Evolutionary conservation across 2,329 filamentous ascomycete genomes (phyloP), one percentile per base, ranked within the genome.

Genomic region (Triangularia setosa): DNA sequence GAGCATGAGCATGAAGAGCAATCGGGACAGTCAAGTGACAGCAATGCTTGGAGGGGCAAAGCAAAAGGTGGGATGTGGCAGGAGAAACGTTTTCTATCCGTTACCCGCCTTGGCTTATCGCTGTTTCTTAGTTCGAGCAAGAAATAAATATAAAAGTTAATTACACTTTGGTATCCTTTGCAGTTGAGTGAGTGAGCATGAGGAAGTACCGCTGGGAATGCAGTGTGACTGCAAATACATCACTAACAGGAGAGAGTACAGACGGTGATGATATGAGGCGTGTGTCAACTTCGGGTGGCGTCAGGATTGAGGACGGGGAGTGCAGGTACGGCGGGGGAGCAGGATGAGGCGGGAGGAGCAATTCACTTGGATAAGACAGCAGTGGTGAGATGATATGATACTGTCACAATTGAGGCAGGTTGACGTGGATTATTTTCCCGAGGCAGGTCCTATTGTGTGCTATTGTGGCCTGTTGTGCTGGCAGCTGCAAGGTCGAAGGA

Each of bases 31-130:
- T 33, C 58, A 44, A 60, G 52, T 33, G 40, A 48, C n/a, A 9
- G n/a, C 40, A 57, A 44, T n/a, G 58, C 52, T 27, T 57, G 12
- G 62, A 62, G 55, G 58, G 52, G 40, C 53, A 52, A 58, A 30
- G 54, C 60, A 27, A n/a, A 60, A 60, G 57, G 60, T 63, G 60
- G 60, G 40, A 48, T 48, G 24, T 61, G 53, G 28, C 33, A 57
- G 63, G 62, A 59, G 53, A 61, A n/a, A 55, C 3, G 52, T 58
- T 57, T 66, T 61, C 52, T 44, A 57, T 63, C 63, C 62, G 60
- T 61, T 30, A 30, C 53, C 64, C 55, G 57, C 52, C 33, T 65
- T 59, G 64, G 64, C 66, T 67, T 68, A 67, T 64, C 65, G 58
- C 63, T 62, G 58, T 53, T 40, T 65, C 56, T 64, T 64, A 58